These are phyloP conservation scores for Penicillium chermesinum DNA, from an alignment of 495 filamentous ascomycete genomes.

Conservation along the genomic window DNA sequence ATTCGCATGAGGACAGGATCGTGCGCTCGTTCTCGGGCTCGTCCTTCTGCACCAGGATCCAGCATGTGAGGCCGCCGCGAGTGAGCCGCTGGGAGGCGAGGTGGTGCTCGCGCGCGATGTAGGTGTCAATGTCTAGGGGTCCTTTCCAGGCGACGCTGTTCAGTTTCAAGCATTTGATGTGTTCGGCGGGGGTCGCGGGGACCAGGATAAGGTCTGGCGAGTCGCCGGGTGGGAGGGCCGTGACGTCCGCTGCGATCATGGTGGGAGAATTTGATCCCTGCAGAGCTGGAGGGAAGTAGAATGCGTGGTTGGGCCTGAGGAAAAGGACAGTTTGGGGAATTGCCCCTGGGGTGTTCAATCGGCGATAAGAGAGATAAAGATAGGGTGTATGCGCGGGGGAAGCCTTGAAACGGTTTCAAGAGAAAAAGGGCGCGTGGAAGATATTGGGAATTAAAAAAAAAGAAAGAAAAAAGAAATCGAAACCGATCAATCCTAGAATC, in stretches of 20 bases:
- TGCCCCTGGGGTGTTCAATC: neutral
- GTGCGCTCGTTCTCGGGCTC: conserved; percentile 47
- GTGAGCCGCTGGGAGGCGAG: conserved; percentile 63
- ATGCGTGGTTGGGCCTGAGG: neutral
- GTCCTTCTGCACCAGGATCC: conserved; percentile 69
- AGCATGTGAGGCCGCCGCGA: conserved; percentile 70
- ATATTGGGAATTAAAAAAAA: no score
- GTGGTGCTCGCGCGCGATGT: conserved; percentile 71
- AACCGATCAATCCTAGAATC: no score
- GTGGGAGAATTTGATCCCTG: no score
- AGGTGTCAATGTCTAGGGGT: conserved; percentile 58
- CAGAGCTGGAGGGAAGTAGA: neutral
- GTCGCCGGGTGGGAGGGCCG: conserved; percentile 49
- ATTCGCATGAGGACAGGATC: conserved; percentile 78
- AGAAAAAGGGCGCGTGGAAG: neutral
- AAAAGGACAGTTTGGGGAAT: neutral
- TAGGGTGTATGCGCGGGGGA: conserved; percentile 20
- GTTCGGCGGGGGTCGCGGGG: conserved; percentile 63
- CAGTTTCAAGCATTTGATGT: conserved; percentile 53
- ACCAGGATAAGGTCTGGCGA: conserved; percentile 62
- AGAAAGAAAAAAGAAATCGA: no score
- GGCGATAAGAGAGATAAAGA: neutral
- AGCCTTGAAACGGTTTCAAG: conserved; percentile 18
- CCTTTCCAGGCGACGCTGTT: conserved; percentile 72
- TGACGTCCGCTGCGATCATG: conserved; percentile 34